Percentiles rank a stretch among this genome's conserved stretches.
Evolutionary conservation across 768 basidiomycete species (phyloP).

Genomic region (Podaxis mareebaensis): DNA sequence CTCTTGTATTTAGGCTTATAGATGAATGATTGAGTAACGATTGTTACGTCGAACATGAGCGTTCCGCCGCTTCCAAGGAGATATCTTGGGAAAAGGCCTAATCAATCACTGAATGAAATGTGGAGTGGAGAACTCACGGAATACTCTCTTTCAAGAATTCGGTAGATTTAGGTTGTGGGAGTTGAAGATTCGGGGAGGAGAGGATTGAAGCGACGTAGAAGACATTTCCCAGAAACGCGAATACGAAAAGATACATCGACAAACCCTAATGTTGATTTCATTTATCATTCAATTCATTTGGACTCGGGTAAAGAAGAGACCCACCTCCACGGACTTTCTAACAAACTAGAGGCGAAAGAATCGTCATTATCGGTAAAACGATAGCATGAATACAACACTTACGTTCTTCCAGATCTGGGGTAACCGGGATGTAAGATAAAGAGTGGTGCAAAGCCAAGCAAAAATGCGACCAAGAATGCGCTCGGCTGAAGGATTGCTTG

Average conservation of each 20-base stretch:
- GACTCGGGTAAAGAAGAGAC: slow-evolving; percentile 2
- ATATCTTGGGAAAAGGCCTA: slow-evolving; percentile 50
- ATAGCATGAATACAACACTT: slow-evolving; percentile 34
- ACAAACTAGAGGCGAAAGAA: slow-evolving; percentile 53
- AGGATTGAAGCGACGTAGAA: slow-evolving; percentile 93
- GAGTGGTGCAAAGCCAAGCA: slow-evolving; percentile 91
- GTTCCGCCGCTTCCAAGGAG: slow-evolving; percentile 92
- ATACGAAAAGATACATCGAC: slow-evolving; percentile 90
- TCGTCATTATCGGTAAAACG: slow-evolving; percentile 3
- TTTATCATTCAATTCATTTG: neutral
- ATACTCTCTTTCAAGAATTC: slow-evolving; percentile 79
- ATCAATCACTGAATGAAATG: slow-evolving; percentile 4
- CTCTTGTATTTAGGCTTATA: slow-evolving; percentile 60
- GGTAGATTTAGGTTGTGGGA: slow-evolving; percentile 59
- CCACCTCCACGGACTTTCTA: slow-evolving; percentile 86
- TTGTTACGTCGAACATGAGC: slow-evolving; percentile 89
- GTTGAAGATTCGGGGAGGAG: slow-evolving; percentile 63
- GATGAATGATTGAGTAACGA: slow-evolving; percentile 81
- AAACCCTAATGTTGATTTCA: slow-evolving; percentile 59
- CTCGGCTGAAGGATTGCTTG: slow-evolving; percentile 39
- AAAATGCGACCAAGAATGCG: slow-evolving; percentile 85
- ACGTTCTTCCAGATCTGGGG: slow-evolving; percentile 99
- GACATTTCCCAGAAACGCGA: slow-evolving; percentile 90
- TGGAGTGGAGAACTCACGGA: slow-evolving; percentile 57
- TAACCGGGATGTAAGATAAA: slow-evolving; percentile 91